A percentile compares a stretch with the other conserved stretches of the same genome.
These are phyloP conservation scores for Entomortierella chlamydospora DNA, from an alignment of 192 early-diverging fungal genomes.

Conservation along the genomic window DNA sequence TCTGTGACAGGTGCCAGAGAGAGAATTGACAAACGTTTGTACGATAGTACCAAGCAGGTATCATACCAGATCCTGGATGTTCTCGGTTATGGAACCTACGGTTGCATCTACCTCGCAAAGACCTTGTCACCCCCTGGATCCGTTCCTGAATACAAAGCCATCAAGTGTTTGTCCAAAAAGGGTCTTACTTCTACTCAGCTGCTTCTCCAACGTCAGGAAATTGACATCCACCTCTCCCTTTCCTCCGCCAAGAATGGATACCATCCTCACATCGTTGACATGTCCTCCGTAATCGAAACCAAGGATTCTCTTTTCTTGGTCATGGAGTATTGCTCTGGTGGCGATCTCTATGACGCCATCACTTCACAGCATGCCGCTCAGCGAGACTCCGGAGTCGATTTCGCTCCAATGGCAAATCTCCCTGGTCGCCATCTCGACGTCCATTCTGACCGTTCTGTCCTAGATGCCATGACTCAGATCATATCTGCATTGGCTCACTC, in stretches of 20 bases:
- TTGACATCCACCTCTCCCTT: constrained; percentile 68
- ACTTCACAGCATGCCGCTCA: constrained; percentile 75
- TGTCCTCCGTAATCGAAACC: constrained; percentile 92
- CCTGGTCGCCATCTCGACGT: constrained; percentile 29
- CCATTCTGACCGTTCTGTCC: constrained; percentile 57
- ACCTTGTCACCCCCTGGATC: constrained; percentile 27
- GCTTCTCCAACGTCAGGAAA: constrained; percentile 66
- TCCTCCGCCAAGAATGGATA: constrained; percentile 34
- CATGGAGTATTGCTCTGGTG: constrained; percentile 94
- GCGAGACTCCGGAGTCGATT: constrained; percentile 61
- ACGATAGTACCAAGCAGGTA: constrained; percentile 28
- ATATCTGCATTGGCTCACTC: constrained; percentile 61
- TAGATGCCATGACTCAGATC: constrained; percentile 79
- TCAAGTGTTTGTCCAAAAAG: constrained; percentile 70
- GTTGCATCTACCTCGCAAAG: constrained; percentile 76
- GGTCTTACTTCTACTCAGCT: constrained; percentile 56
- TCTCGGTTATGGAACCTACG: constrained; percentile 80
- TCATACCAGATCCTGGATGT: constrained; percentile 62
- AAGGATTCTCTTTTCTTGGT: constrained; percentile 90
- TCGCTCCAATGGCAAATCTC: constrained; percentile 3
- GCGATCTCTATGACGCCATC: constrained; percentile 96
- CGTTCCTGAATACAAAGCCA: constrained; percentile 61
- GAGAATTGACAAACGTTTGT: constrained; percentile 28
- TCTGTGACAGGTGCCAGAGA: constrained; percentile 45
- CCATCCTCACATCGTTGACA: constrained; percentile 88